phyloP scores from a whole-genome alignment of 169 alveolate species.

The Plasmodium sp. region DNA sequence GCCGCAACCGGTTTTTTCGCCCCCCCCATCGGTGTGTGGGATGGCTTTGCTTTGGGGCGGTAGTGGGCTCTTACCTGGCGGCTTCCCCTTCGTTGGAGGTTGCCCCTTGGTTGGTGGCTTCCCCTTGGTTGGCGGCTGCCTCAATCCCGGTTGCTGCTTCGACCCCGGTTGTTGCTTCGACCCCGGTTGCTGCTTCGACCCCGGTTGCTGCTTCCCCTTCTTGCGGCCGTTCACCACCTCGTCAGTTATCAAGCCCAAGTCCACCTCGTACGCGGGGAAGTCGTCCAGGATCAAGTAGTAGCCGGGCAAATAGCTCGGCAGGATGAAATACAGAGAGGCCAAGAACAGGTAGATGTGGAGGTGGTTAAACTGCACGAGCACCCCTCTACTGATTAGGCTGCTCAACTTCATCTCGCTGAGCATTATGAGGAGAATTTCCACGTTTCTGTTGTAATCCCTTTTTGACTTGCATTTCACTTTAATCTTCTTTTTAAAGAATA shows the following conservation, averaged over 20 bases:
- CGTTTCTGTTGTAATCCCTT: conserved; percentile 25
- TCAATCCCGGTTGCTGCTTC: too few species aligned
- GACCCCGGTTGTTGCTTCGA: too few species aligned
- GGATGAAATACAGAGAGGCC: conserved; percentile 36
- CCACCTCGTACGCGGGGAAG: conserved; percentile 24
- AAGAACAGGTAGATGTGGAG: conserved; percentile 49
- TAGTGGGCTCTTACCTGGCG: neutral
- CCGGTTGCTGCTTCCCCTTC: neutral
- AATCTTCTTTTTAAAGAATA: conserved; percentile 70
- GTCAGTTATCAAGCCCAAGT: conserved; percentile 2
- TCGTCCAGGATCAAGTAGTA: conserved; percentile 61
- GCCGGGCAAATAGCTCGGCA: conserved; percentile 55
- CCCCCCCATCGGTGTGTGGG: conserved; percentile 3
- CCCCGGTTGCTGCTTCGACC: too few species aligned
- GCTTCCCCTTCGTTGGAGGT: too few species aligned
- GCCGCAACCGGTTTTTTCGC: neutral
- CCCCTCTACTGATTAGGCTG: conserved; percentile 25
- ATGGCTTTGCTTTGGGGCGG: conserved; percentile 8
- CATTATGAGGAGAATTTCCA: conserved; percentile 38
- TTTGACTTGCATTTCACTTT: conserved; percentile 24
- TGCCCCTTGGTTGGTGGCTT: too few species aligned
- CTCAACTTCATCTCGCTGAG: conserved; percentile 36
- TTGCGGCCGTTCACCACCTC: neutral
- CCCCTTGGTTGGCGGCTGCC: neutral
- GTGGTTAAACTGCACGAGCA: conserved; percentile 46